Evolutionary conservation across 2,329 filamentous ascomycete genomes (phyloP).

Genomic region (Fusarium sp.): DNA sequence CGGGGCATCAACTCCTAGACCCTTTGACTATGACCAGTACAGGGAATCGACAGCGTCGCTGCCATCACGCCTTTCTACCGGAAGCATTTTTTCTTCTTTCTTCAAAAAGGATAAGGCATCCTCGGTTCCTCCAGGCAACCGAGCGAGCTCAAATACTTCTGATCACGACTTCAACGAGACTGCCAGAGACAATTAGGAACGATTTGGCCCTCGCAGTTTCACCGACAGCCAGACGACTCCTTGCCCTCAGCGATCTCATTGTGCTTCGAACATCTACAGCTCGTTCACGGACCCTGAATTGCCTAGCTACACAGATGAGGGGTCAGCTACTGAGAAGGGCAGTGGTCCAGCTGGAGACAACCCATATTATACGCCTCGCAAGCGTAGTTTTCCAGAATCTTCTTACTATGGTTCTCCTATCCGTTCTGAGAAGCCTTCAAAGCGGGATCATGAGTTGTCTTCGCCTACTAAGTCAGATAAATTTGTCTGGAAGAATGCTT

Average conservation of each 20-base stretch:
- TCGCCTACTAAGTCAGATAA: slow-evolving; percentile 19
- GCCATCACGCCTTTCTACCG: slow-evolving; percentile 31
- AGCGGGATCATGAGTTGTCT: slow-evolving; percentile 1
- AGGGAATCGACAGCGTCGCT: slow-evolving; percentile 29
- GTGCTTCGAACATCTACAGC: slow-evolving; percentile 19
- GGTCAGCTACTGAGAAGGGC: slow-evolving; percentile 16
- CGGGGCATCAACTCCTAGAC: neutral
- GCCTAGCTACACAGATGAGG: slow-evolving; percentile 17
- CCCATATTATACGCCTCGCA: slow-evolving; percentile 53
- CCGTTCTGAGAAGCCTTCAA: slow-evolving; percentile 23
- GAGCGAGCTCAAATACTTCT: slow-evolving; percentile 13
- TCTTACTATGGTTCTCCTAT: slow-evolving; percentile 14
- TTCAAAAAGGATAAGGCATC: slow-evolving; percentile 36
- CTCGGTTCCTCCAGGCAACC: neutral
- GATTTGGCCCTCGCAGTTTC: slow-evolving; percentile 39
- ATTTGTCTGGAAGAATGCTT: slow-evolving; percentile 37
- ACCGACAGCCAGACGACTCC: slow-evolving; percentile 25
- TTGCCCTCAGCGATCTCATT: slow-evolving; percentile 24
- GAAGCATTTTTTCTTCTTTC: slow-evolving; percentile 41
- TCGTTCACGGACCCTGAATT: slow-evolving; percentile 32
- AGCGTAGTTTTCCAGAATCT: slow-evolving; percentile 28
- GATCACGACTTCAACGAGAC: slow-evolving; percentile 38
- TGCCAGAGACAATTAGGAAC: slow-evolving; percentile 46
- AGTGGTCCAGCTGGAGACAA: slow-evolving; percentile 42
- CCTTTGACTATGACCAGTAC: slow-evolving; percentile 1